Evolutionary conservation across 1,284 basidiomycete genomes (phyloP).

Genomic region (Exobasidium rhododendri): DNA sequence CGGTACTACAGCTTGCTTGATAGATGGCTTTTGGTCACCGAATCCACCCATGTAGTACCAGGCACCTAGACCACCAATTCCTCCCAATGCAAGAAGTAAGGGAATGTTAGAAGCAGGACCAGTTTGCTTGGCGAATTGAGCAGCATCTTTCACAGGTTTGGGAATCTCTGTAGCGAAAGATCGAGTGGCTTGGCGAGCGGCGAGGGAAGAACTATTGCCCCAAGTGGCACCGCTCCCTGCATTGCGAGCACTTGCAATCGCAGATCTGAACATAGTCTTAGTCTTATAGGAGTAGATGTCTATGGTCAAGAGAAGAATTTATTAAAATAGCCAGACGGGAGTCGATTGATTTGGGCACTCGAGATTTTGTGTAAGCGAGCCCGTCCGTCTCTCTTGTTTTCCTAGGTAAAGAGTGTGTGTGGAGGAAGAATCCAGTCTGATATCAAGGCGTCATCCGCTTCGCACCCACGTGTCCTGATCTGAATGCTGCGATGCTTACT

Average conservation of each 20-base stretch:
- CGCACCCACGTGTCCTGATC: too few relatives aligned
- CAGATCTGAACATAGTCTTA: not conserved
- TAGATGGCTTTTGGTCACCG: conserved; percentile 23
- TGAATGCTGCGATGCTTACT: too few relatives aligned
- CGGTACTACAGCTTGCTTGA: not conserved
- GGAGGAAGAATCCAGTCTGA: too few relatives aligned
- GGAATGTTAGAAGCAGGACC: conserved; percentile 31
- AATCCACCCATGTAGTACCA: conserved; percentile 49
- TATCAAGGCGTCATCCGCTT: too few relatives aligned
- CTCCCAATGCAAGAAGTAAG: conserved; percentile 44
- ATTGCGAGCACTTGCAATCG: not conserved
- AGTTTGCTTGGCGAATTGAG: not conserved
- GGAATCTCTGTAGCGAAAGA: not conserved
- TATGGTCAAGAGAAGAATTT: too few relatives aligned
- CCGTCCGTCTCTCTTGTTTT: too few relatives aligned
- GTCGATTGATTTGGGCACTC: too few relatives aligned
- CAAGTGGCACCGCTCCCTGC: not conserved
- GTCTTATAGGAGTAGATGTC: too few relatives aligned
- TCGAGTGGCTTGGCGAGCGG: conserved; percentile 3
- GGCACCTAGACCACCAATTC: conserved; percentile 48
- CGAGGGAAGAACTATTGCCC: not conserved
- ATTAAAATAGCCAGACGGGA: too few relatives aligned
- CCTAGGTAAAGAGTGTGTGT: too few relatives aligned
- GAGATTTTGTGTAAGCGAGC: too few relatives aligned
- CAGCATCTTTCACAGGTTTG: not conserved